Base-by-base conservation (phyloP, 176 grass and related monocot species). In the Lolium multiflorum region DNA sequence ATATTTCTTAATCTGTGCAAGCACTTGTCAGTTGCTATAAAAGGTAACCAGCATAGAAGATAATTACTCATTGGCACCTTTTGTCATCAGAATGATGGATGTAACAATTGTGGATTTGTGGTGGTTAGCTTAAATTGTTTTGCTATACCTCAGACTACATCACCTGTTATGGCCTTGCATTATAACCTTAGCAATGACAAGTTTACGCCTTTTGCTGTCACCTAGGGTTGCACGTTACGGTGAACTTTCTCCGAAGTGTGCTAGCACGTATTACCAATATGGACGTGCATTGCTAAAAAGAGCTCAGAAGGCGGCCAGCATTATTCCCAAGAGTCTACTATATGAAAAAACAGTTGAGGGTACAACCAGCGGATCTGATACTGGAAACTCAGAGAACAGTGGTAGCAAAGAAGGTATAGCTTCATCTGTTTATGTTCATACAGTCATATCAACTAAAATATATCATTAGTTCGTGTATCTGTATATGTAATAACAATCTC, bases 241-340 rank as follows among this genome's bases (percentile, higher is more conserved):
- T 66, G 89, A 95, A 52, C 89, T 98, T 69, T 89, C 93, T 63
- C 86, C 77, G 15, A 93, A 98, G 86, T 98, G 96, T 92, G 91
- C 69, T 38, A 94, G 86, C 73, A 81, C 96, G 9, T 98, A 98
- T 65, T 98, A 91, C 85, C 95, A 98, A 48, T 98, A 95, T 18
- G 96, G 96, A 52, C 87, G 63, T 37, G 93, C 96, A 21, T 77
- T 98, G 47, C 88, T 98, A 20, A 92, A 85, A 61, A 98, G 95
- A 86, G 84, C 90, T 70, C 91, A 94, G 85, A 91, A 95, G 65
- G 96, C 93, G 81, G 72, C 81, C 26, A 89, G 91, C n/a, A 85
- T 89, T 87, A 82, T 94, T 67, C 90, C 93, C 43, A 89, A 93
- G 83, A 76, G 49, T 60, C 24, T 68, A 35, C 67, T 86, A 39